Evolutionary conservation across 257 asterid species (phyloP).

Genomic region (Galeopsis tetrahit): DNA sequence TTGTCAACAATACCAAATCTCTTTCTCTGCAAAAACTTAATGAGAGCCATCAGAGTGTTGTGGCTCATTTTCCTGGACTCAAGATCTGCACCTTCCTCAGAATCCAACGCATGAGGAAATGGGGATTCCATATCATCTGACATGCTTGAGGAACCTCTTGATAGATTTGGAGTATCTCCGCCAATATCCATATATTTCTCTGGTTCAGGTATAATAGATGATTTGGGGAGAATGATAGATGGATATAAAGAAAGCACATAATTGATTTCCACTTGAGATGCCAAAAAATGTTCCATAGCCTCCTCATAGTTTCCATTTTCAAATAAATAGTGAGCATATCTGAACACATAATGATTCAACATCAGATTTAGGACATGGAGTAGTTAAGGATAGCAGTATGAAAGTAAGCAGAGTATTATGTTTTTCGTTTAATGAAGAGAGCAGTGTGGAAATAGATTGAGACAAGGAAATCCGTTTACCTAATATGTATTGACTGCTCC

Average conservation of each 20-base stretch:
- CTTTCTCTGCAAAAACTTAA: constrained; percentile 89
- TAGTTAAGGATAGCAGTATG: constrained; percentile 18
- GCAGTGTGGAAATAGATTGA: neutral
- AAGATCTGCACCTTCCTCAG: constrained; percentile 72
- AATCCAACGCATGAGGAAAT: constrained; percentile 53
- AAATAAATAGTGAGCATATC: constrained; percentile 91
- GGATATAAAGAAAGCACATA: constrained; percentile 87
- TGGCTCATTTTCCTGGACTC: constrained; percentile 94
- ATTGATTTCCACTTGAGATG: constrained; percentile 93
- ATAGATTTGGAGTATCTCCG: constrained; percentile 68
- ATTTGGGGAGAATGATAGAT: constrained; percentile 80
- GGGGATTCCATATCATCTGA: constrained; percentile 85
- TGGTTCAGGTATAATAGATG: constrained; percentile 80
- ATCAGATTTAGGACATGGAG: constrained; percentile 37
- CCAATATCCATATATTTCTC: constrained; percentile 68
- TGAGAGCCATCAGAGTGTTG: constrained; percentile 95
- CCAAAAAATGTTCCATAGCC: constrained; percentile 92
- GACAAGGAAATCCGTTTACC: constrained; percentile 46
- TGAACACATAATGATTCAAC: constrained; percentile 43
- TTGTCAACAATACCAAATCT: constrained; percentile 77
- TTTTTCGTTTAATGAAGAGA: constrained; percentile 3
- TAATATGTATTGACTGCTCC: constrained; percentile 96
- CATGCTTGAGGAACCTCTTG: constrained; percentile 87
- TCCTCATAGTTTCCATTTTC: constrained; percentile 95
- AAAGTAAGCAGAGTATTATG: constrained; percentile 1